Percentiles rank a stretch among this genome's conserved stretches.
Conservation (phyloP, 345 rosid genomes). For the Rhodamnia rubescens region DNA sequence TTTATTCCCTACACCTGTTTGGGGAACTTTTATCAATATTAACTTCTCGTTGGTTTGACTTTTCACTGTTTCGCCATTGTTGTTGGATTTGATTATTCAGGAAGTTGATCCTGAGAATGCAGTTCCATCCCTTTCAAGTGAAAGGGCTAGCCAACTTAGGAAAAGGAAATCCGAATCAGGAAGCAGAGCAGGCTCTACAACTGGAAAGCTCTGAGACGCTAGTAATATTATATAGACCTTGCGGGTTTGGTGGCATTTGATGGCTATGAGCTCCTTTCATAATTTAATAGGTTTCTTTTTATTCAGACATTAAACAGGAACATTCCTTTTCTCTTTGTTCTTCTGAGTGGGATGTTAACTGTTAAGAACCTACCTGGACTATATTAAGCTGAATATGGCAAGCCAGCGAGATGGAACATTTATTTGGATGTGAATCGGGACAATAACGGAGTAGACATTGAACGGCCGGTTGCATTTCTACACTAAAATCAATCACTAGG, state of each 20-base stretch:
- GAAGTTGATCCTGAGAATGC: not conserved
- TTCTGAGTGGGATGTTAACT: not conserved
- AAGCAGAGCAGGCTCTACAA: not conserved
- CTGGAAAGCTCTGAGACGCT: not conserved
- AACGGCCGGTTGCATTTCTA: no score
- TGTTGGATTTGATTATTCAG: not conserved
- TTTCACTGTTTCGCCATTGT: not conserved
- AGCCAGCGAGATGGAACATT: not conserved
- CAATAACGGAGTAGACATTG: no score
- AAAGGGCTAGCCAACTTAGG: not conserved
- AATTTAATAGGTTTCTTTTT: not conserved
- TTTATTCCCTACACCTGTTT: not conserved
- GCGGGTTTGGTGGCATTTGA: not conserved
- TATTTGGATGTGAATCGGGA: not conserved
- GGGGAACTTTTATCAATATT: not conserved
- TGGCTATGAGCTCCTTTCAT: not conserved
- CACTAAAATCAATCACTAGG: no score
- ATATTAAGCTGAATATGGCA: not conserved
- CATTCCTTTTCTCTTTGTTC: not conserved
- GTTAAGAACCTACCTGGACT: not conserved
- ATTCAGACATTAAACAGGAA: not conserved
- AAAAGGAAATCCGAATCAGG: not conserved
- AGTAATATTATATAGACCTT: not conserved
- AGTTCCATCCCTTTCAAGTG: not conserved
- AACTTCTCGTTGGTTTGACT: not conserved